Evolutionary conservation across 2,329 filamentous ascomycete species (phyloP), one percentile per base, ranked within the genome.

Genomic region (Aspergillus texensis): DNA sequence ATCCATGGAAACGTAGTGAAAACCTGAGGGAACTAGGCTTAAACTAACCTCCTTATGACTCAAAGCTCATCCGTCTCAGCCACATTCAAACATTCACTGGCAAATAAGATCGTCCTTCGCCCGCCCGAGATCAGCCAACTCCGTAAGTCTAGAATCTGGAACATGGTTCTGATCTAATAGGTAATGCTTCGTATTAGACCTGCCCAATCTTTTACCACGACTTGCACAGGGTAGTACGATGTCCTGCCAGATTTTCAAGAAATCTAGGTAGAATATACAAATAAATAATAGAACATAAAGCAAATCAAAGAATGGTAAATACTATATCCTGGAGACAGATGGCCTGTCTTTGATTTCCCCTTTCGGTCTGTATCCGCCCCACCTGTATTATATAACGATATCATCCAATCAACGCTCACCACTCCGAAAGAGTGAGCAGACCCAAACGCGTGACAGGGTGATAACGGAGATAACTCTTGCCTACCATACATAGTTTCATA

Each of bases 401-500:
- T 32, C 28, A 1, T 10, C 28, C 48, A 52, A 52, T 50, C 46
- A 50, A 11, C 12, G 21, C 3, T 8, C 14, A 3, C 2, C 21
- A 16, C 4, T 24, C 6, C 14, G 11, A 12, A 28, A 50, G 16
- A 50, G 46, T 19, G 48, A 32, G 16, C 48, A n/a, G 16, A 21
- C 19, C 41, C 41, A 45, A 45, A 45, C 41, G 10, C 46, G 46
- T 36, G 30, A 54, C 52, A 61, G 52, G 64, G 66, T 58, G 64
- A 68, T 68, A 68, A 68, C 66, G 66, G 66, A 68, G 64, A 67
- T 68, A 68, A 63, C 39, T 30, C 30, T 54, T 34, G 41, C n/a
- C 10, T 53, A n/a, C 30, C 30, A 53, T n/a, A n/a, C 39, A n/a
- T 54, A 54, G 30, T 54, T 54, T 32, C 52, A 54, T 54, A 54